Percentiles rank a stretch among this genome's conserved stretches.
Conservation (phyloP, 768 basidiomycete genomes). For the Boletus rubroflammeus region DNA sequence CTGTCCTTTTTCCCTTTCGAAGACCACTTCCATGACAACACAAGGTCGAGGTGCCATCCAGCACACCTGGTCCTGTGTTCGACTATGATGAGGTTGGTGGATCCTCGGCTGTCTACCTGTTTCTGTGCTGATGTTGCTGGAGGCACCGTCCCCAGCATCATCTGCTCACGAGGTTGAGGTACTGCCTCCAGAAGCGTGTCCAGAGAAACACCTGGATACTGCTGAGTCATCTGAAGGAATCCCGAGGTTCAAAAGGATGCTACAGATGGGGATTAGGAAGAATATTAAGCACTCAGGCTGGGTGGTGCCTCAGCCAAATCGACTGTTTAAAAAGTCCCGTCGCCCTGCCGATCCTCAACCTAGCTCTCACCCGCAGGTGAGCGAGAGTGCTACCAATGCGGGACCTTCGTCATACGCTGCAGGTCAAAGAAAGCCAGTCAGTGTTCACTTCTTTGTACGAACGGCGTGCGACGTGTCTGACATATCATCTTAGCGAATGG, state of each 20-base stretch:
- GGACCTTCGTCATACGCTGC: background rate
- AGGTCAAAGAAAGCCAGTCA: background rate
- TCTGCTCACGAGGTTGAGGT: background rate
- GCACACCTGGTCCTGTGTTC: background rate
- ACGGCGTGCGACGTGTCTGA: background rate
- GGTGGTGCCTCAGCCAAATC: too few species aligned
- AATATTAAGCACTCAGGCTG: too few species aligned
- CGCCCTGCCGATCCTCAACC: background rate
- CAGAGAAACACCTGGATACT: too few species aligned
- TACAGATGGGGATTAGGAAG: background rate
- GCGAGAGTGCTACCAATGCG: background rate
- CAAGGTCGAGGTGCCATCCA: background rate
- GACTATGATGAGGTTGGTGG: background rate
- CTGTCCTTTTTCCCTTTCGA: background rate
- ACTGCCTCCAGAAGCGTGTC: too few species aligned
- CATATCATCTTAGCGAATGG: background rate
- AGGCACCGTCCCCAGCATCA: background rate
- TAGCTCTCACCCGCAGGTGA: background rate
- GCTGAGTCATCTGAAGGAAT: too few species aligned
- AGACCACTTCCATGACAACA: background rate
- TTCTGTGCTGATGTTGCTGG: background rate
- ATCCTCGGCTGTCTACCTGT: background rate
- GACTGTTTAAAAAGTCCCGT: background rate
- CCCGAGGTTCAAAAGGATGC: background rate
- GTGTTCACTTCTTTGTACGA: background rate